Conservation (phyloP, 1,284 basidiomycete genomes). For the Cutaneotrichosporon mucoides region DNA sequence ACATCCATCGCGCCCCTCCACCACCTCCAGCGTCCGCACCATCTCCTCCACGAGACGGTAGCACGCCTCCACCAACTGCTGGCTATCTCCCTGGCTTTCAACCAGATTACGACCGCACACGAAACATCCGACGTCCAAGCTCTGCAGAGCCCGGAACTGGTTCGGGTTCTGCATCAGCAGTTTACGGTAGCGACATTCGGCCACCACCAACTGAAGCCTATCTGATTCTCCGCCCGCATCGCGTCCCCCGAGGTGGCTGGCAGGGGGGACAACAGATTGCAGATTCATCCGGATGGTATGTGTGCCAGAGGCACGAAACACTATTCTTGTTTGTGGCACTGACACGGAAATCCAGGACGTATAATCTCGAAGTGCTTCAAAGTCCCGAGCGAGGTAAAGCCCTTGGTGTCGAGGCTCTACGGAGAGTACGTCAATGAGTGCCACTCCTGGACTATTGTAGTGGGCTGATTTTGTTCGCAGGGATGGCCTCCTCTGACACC, state of each 20-base stretch:
- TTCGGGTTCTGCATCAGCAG: conserved; percentile 8
- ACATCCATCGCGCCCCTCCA: conserved; percentile 12
- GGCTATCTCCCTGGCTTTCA: conserved; percentile 17
- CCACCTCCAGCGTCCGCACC: conserved; percentile 15
- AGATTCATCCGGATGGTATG: conserved; percentile 16
- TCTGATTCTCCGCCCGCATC: conserved; percentile 16
- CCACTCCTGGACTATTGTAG: no score
- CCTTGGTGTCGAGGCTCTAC: conserved; percentile 15
- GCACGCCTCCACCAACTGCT: background rate
- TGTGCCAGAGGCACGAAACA: background rate
- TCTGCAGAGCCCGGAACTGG: conserved; percentile 4
- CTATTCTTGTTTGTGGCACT: background rate
- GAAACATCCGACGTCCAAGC: conserved; percentile 5
- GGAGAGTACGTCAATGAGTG: conserved; percentile 10
- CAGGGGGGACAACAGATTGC: background rate
- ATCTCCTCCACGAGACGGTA: conserved; percentile 1
- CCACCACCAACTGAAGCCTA: conserved; percentile 20
- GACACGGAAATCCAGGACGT: conserved; percentile 10
- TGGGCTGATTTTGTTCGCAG: background rate
- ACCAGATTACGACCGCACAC: conserved; percentile 16
- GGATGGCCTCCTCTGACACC: conserved; percentile 22
- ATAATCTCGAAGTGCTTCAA: conserved; percentile 14
- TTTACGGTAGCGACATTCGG: conserved; percentile 8
- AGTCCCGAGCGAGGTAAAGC: conserved; percentile 19
- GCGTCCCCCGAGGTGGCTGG: conserved; percentile 17